phyloP scores from a whole-genome alignment of 768 basidiomycete genomes.

The Russula foetens region DNA sequence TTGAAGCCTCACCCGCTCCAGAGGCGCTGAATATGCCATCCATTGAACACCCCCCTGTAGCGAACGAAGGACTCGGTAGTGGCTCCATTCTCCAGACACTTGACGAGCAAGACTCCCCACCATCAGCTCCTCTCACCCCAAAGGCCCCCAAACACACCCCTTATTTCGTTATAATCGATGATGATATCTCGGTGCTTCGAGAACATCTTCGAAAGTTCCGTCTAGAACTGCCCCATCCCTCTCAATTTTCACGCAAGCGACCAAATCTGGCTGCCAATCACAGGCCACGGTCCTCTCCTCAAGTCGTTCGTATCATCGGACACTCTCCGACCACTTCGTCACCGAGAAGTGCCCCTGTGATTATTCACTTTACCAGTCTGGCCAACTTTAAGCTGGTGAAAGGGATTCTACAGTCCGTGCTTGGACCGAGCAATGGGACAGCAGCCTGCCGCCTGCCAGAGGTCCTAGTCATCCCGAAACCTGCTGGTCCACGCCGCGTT shows the following conservation, averaged over 20 bases:
- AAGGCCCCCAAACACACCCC: constrained; percentile 24
- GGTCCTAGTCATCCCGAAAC: constrained; percentile 95
- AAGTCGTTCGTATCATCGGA: constrained; percentile 54
- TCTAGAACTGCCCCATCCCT: constrained; percentile 41
- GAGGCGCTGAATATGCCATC: constrained; percentile 8
- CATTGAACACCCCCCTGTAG: neutral
- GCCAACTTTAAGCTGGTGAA: constrained; percentile 83
- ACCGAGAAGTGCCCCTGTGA: constrained; percentile 38
- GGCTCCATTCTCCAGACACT: constrained; percentile 15
- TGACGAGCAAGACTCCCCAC: constrained; percentile 13
- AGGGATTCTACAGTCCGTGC: constrained; percentile 69
- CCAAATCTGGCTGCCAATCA: constrained; percentile 62
- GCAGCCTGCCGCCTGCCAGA: constrained; percentile 57
- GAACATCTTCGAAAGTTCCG: constrained; percentile 64
- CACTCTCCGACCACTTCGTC: constrained; percentile 26
- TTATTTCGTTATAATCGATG: constrained; percentile 89
- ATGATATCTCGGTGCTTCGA: constrained; percentile 75
- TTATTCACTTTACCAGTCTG: constrained; percentile 89
- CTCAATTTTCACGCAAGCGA: constrained; percentile 45
- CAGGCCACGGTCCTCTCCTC: constrained; percentile 73
- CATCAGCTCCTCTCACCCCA: constrained; percentile 14
- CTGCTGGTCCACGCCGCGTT: constrained; percentile 89
- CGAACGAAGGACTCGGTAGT: constrained; percentile 9
- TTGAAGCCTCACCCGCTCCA: constrained; percentile 32
- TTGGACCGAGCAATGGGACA: constrained; percentile 39